Evolutionary conservation across 2,329 filamentous ascomycete genomes (phyloP).

Genomic region (Fusarium miscanthi): DNA sequence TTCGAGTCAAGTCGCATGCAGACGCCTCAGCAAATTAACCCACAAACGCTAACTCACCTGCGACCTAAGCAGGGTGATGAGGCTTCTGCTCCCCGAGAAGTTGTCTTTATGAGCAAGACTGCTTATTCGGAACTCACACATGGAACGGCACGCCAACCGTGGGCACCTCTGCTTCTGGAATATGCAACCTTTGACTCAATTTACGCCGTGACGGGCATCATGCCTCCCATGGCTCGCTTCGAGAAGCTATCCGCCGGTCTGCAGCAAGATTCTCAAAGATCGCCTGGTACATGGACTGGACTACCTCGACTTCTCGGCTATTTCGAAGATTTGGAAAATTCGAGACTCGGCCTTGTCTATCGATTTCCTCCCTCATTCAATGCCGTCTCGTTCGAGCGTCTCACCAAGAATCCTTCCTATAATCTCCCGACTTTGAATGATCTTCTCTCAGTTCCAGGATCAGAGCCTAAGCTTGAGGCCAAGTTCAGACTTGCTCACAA

Average conservation of each 20-base stretch:
- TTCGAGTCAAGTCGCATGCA: slow-evolving; percentile 72
- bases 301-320: slow-evolving; percentile 73
- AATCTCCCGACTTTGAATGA: slow-evolving; percentile 66
- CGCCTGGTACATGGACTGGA: slow-evolving; percentile 69
- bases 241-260: slow-evolving; percentile 71
- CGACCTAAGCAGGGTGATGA: slow-evolving; percentile 54
- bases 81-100: slow-evolving; percentile 55
- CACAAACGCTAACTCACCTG: slow-evolving; percentile 62
- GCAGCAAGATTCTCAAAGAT: slow-evolving; percentile 63
- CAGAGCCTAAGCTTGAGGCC: slow-evolving; percentile 76
- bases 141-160: slow-evolving; percentile 57
- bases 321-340: slow-evolving; percentile 77
- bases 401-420: slow-evolving; percentile 62
- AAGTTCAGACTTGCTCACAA: slow-evolving; percentile 81
- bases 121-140: slow-evolving; percentile 62
- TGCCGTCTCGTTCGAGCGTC: slow-evolving; percentile 64
- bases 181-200: slow-evolving; percentile 74
- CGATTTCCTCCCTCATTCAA: slow-evolving; percentile 75
- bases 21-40: slow-evolving; percentile 70
- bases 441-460: slow-evolving; percentile 62
- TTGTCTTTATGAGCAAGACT: slow-evolving; percentile 62
- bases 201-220: slow-evolving; percentile 70
- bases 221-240: slow-evolving; percentile 72
- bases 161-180: slow-evolving; percentile 73
- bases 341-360: slow-evolving; percentile 80